These are phyloP conservation scores for Aspergillus awamori DNA, from an alignment of 2,329 filamentous ascomycete genomes.

Conservation along the genomic window DNA sequence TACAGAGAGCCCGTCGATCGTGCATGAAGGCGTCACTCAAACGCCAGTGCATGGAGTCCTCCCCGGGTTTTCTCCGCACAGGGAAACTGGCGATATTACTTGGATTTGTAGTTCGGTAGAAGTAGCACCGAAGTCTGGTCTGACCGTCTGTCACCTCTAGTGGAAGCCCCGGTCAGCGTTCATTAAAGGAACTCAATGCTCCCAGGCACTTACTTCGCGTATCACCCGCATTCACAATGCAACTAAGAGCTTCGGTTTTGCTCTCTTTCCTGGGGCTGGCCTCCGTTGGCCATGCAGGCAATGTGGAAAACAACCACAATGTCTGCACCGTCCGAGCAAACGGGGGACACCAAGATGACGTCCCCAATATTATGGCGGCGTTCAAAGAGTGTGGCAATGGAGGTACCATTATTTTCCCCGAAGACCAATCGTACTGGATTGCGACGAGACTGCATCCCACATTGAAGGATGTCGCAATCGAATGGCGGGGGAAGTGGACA, in stretches of 20 bases:
- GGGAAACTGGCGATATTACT: neutral
- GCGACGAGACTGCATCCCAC: constrained; percentile 53
- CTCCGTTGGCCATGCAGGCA: neutral
- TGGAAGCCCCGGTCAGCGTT: neutral
- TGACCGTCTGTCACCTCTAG: neutral
- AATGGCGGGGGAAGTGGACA: constrained; percentile 58
- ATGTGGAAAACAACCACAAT: constrained; percentile 20
- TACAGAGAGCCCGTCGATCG: neutral
- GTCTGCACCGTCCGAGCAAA: constrained; percentile 46
- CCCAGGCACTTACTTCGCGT: neutral
- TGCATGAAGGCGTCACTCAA: constrained; percentile 4
- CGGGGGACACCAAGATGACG: constrained; percentile 43
- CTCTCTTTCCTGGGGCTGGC: constrained; percentile 8
- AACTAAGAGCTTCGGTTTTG: neutral
- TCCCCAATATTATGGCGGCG: constrained; percentile 46
- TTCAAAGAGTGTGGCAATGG: constrained; percentile 46
- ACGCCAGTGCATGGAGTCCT: neutral
- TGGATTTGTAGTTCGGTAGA: neutral
- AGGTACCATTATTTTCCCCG: constrained; percentile 54
- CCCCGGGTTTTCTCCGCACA: constrained; percentile 7
- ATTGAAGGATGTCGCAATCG: constrained; percentile 53
- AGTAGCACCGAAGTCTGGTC: neutral
- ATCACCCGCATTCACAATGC: neutral
- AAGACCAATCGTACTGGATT: constrained; percentile 56
- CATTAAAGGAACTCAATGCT: neutral